Base-by-base conservation (phyloP, 2,329 filamentous ascomycete genomes). In the Monilinia fructicola region DNA sequence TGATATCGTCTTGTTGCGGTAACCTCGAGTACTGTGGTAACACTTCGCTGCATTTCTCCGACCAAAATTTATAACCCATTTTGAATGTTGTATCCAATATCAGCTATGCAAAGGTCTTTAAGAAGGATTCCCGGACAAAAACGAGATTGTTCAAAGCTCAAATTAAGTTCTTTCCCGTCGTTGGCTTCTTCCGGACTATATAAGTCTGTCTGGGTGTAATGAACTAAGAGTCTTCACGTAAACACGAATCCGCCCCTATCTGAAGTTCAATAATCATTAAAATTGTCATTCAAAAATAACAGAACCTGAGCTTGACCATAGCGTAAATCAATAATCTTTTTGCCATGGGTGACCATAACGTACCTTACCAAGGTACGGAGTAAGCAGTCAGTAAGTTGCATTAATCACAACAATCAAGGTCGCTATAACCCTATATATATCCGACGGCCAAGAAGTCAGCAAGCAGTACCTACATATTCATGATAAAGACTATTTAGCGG, bases 21-120 rank as follows among this genome's bases (percentile, higher is more conserved):
- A 59, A 48, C 7, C 11, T 42, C 5, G 56, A 59, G 42, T 59
- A 59, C 18, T 48, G 56, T 46, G 55, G 55, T 35, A n/a, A 28
- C 10, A 18, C n/a, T 35, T 11, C 55, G 26, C 26, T 31, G 16
- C 26, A 31, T 12, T 59, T 59, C 28, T 59, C 42, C n/a, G 42
- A 48, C 42, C 26, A 35, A 10, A 48, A 35, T 10, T 48, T n/a
- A 23, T 23, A 48, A 6, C 18, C 42, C 56, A 59, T 59, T 5
- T 48, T 59, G 42, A 16, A 42, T n/a, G 14, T 12, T 21, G 46
- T 10, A 35, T 14, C 11, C 10, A n/a, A 3, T 48, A 11, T 35
- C 4, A 23, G 5, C 18, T 11, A 16, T 14, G 11, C 3, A 14
- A 21, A 4, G 21, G 3, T 16, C n/a, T 14, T 16, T 12, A 31